Evolutionary conservation across 305 asterid species (phyloP).

Genomic region (Fraxinus xanthoxyloides): DNA sequence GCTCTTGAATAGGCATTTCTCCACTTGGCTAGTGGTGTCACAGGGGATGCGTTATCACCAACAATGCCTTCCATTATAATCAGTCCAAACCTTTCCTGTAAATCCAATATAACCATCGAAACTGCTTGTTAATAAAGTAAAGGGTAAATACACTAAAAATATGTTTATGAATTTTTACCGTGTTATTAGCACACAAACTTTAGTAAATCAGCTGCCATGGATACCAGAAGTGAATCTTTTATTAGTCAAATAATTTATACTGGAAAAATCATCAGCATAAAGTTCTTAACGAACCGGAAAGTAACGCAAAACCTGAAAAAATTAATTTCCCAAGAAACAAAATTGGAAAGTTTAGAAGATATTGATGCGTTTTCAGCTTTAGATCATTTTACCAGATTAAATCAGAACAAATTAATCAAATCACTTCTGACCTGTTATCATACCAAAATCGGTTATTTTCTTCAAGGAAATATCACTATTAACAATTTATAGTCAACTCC

Average conservation of each 20-base stretch:
- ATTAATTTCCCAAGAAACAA: not conserved
- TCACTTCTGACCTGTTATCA: not conserved
- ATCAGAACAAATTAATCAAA: not conserved
- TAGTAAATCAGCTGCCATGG: not conserved
- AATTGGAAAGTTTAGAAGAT: not conserved
- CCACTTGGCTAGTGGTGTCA: conserved; percentile 49
- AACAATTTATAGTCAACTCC: not conserved
- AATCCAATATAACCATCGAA: not conserved
- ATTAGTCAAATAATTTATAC: not conserved
- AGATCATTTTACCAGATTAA: not conserved
- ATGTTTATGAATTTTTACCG: not conserved
- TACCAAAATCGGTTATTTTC: not conserved
- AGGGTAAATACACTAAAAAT: not conserved
- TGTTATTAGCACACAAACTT: not conserved
- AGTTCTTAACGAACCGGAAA: not conserved
- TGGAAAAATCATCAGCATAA: not conserved
- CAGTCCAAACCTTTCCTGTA: conserved; percentile 15
- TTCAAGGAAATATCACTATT: not conserved
- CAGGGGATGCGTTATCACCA: conserved; percentile 25
- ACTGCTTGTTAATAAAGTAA: not conserved
- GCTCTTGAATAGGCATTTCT: conserved; percentile 41
- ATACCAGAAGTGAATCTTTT: not conserved
- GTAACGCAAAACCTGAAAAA: not conserved
- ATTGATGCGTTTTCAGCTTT: not conserved
- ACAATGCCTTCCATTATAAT: conserved; percentile 41